Conservation (phyloP, 441 rosid species). For the Bruguiera hainesii region DNA sequence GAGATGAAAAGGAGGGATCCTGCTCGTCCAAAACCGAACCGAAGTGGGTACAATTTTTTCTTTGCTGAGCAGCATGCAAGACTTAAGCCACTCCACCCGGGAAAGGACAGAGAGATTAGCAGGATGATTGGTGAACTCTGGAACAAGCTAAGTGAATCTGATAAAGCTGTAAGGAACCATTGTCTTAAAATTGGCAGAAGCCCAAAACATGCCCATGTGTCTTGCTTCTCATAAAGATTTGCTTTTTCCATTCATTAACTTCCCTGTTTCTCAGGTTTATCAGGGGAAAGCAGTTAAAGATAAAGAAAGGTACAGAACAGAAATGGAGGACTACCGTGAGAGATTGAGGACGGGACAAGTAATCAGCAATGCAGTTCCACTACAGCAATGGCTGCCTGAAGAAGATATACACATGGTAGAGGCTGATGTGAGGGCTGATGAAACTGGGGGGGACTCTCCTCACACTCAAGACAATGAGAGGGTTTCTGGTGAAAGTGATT, state of each 20-base stretch:
- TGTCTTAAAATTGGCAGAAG: too few species aligned
- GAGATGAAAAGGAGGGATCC: slow-evolving; percentile 94
- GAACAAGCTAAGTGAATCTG: slow-evolving; percentile 67
- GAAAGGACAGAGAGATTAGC: slow-evolving; percentile 92
- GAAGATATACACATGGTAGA: slow-evolving; percentile 45
- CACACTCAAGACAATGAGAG: slow-evolving; percentile 38
- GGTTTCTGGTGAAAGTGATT: slow-evolving; percentile 47
- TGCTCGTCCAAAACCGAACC: slow-evolving; percentile 84
- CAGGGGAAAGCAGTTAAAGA: slow-evolving; percentile 81
- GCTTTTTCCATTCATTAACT: slow-evolving; percentile 6
- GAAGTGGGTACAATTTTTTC: slow-evolving; percentile 96
- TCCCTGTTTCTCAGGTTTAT: slow-evolving; percentile 49
- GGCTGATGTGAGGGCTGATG: slow-evolving; percentile 46
- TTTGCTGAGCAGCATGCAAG: slow-evolving; percentile 92
- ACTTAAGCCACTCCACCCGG: slow-evolving; percentile 83
- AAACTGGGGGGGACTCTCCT: slow-evolving; percentile 50
- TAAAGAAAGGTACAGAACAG: slow-evolving; percentile 79
- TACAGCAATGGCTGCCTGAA: slow-evolving; percentile 65
- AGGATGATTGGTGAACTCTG: slow-evolving; percentile 93
- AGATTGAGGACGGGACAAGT: slow-evolving; percentile 53
- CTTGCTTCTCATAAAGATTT: too few species aligned
- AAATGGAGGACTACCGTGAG: slow-evolving; percentile 86
- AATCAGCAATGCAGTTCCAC: slow-evolving; percentile 62
- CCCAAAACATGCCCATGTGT: too few species aligned
- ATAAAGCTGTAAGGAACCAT: slow-evolving; percentile 45